Conservation (phyloP, 306 rosid genomes). For the Pyrus betulifolia region DNA sequence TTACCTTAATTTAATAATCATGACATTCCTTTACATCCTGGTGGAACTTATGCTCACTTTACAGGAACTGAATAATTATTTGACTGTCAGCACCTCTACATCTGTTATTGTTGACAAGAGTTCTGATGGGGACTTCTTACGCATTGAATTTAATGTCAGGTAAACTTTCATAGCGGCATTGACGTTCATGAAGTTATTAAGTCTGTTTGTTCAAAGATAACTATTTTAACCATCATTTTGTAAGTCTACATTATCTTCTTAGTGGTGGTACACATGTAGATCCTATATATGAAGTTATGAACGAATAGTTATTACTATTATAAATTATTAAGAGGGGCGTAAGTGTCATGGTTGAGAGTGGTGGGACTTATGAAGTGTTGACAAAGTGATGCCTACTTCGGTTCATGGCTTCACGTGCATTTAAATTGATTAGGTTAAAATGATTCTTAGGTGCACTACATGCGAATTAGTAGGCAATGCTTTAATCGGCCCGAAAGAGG, state of each 20-base stretch:
- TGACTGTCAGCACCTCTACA: slow-evolving; percentile 75
- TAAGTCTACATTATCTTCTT: neutral
- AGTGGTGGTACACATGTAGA: neutral
- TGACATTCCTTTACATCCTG: neutral
- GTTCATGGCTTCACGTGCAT: neutral
- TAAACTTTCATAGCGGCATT: slow-evolving; percentile 19
- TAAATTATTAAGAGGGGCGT: neutral
- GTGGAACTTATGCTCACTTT: slow-evolving; percentile 10
- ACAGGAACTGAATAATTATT: slow-evolving; percentile 86
- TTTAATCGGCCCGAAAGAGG: neutral
- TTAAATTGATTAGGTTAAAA: neutral
- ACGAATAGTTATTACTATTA: neutral
- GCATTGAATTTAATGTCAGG: slow-evolving; percentile 87
- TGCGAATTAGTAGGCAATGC: neutral
- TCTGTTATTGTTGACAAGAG: slow-evolving; percentile 87
- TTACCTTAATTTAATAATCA: neutral
- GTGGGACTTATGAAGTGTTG: neutral
- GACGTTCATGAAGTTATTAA: neutral
- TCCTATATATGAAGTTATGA: neutral
- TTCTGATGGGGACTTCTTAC: slow-evolving; percentile 78
- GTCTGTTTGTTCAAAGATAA: neutral
- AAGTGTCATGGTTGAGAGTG: neutral
- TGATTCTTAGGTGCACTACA: neutral
- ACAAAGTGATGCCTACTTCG: neutral
- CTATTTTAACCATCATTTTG: neutral